Base-by-base conservation (phyloP, 192 early-diverging fungal genomes). In the Rhizophagus prolifer region DNA sequence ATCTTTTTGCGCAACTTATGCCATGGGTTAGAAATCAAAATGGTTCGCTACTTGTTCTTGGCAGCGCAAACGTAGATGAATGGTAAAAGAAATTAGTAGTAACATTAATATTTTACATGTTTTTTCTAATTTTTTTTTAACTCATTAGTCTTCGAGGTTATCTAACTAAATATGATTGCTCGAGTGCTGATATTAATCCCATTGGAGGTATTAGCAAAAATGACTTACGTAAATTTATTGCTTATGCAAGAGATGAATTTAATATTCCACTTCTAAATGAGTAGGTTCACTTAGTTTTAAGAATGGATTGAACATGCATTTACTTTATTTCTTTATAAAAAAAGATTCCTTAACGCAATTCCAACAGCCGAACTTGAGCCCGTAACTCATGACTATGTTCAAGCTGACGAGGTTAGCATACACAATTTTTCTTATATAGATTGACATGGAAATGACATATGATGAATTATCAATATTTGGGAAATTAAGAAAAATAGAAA, bases 391-490 rank as follows among this genome's bases (percentile, higher is more conserved):
- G 81, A 81, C 54, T 96, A 96, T 80, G 87, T 88, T 30, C 98
- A 99, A 80, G 89, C 92, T 0, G 95, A 96, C 81, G 98, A 98
- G 79, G 92, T 88, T 7, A 6, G 54, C 4, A 31, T 23, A 3
- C 2, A 41, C 38, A 16, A 23, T 78, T 82, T 8, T 75, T 19
- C 9, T 80, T 3, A 38, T 26, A n/a, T 81, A 84, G 86, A 34
- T 84, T 26, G 98, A 99, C 77, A 99, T 99, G 98, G 96, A 95
- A 14, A 98, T 99, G 97, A 92, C 92, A 21, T 99, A 99, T 81
- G 90, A 91, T 19, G 98, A 99, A 68, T 87, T 99, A 1, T 93
- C 95, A 13, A 86, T 86, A 23, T 99, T 94, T 88, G 98, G 98
- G 28, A 86, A 92, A 14, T 83, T 98, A 66, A 92, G 98, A 8